Conservation (phyloP, 148 eudicot genomes). For the Camellia lanceoleosa region DNA sequence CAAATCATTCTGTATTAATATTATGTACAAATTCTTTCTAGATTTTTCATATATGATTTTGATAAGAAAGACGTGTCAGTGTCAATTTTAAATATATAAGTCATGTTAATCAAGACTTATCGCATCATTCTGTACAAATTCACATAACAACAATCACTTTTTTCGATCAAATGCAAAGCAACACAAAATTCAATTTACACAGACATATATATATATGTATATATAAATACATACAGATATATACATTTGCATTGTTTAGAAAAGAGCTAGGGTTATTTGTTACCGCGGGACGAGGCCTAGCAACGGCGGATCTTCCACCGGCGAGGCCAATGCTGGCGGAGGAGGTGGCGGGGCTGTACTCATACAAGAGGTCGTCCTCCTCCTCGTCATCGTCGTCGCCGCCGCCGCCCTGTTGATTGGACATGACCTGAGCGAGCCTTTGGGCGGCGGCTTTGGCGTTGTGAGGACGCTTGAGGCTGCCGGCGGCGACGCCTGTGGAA, state of each 20-base stretch:
- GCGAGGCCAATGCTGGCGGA: slow-evolving; percentile 51
- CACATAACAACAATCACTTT: neutral
- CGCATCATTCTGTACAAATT: too few species aligned
- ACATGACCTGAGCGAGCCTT: slow-evolving; percentile 81
- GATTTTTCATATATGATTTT: too few species aligned
- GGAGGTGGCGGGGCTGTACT: slow-evolving; percentile 34
- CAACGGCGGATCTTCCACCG: slow-evolving; percentile 41
- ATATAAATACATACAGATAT: neutral
- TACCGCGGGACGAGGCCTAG: slow-evolving; percentile 57
- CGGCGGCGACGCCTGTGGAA: neutral
- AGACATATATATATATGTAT: too few species aligned
- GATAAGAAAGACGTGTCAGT: too few species aligned
- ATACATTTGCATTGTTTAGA: neutral
- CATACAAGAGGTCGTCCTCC: slow-evolving; percentile 62
- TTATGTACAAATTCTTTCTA: too few species aligned
- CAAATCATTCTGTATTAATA: too few species aligned
- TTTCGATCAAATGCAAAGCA: neutral
- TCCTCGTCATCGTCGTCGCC: slow-evolving; percentile 58
- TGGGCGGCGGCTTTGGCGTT: slow-evolving; percentile 38
- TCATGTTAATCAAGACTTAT: too few species aligned
- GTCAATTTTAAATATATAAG: too few species aligned
- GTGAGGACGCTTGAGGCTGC: slow-evolving; percentile 17
- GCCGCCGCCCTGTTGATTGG: slow-evolving; percentile 22
- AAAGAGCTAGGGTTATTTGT: neutral
- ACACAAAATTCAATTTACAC: too few species aligned